Evolutionary conservation across 306 rosid species (phyloP).

Genomic region (Cyamopsis tetragonoloba): DNA sequence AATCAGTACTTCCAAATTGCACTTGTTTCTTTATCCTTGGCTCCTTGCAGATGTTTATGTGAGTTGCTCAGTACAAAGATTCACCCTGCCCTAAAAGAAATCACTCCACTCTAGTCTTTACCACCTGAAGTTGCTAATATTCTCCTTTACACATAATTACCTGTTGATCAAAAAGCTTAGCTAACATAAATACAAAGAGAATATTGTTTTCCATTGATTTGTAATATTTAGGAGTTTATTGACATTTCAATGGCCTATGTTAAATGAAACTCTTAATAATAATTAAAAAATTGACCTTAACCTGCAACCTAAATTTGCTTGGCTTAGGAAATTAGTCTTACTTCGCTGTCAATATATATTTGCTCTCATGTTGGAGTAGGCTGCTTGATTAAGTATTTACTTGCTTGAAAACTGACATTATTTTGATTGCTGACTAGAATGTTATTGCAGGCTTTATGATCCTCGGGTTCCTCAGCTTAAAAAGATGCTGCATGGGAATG

Average conservation of each 20-base stretch:
- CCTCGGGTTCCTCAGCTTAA: constrained; percentile 74
- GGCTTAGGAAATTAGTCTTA: not conserved
- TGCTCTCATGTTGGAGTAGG: constrained; percentile 7
- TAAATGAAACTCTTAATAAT: not conserved
- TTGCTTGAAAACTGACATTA: not conserved
- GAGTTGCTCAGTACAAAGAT: not conserved
- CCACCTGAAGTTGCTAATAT: not conserved
- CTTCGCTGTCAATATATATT: not conserved
- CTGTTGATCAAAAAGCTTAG: not conserved
- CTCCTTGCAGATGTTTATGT: not conserved
- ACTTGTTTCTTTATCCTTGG: not conserved
- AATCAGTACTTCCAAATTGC: not conserved
- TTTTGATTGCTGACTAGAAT: constrained; percentile 28
- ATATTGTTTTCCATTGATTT: not conserved
- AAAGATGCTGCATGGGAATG: constrained; percentile 59
- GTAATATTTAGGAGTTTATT: not conserved
- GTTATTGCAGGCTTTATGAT: constrained; percentile 88
- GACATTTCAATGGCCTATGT: not conserved
- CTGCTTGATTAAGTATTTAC: constrained; percentile 7
- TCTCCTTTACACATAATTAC: not conserved
- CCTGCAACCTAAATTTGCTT: not conserved
- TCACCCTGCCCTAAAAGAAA: not conserved
- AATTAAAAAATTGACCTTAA: not conserved
- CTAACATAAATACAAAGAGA: not conserved
- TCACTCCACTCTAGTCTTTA: not conserved